Percentiles rank a stretch among this genome's conserved stretches.
These are phyloP conservation scores for Pythium pyrilobum DNA, from an alignment of 352 stramenopile genomes.

Conservation along the genomic window DNA sequence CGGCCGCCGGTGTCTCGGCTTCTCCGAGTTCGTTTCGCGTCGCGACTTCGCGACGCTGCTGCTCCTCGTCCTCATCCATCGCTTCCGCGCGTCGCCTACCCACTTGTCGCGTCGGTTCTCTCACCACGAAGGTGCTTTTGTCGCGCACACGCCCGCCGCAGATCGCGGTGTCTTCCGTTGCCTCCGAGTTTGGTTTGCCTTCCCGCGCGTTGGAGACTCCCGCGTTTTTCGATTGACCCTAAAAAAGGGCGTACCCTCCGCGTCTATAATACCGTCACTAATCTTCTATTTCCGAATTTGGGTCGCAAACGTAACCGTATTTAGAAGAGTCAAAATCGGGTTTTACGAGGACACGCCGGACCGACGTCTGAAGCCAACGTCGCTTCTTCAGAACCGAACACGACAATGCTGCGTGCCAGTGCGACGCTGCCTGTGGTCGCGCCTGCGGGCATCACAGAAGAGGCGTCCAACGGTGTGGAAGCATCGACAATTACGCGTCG, in stretches of 20 bases:
- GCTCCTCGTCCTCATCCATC: conserved; percentile 11
- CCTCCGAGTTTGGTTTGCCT: background rate
- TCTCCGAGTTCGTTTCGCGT: background rate
- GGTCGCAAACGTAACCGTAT: conserved; percentile 3
- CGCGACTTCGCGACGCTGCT: background rate
- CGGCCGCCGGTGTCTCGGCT: background rate
- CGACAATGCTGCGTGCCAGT: conserved; percentile 7
- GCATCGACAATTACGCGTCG: background rate
- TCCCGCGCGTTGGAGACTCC: conserved; percentile 7
- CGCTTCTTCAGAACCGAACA: conserved; percentile 1
- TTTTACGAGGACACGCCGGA: background rate
- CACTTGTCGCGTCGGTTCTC: background rate
- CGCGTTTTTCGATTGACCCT: conserved; percentile 8
- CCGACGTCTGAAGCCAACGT: conserved; percentile 1
- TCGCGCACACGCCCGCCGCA: background rate
- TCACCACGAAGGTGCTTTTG: conserved; percentile 1
- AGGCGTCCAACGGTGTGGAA: background rate
- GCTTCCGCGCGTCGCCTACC: background rate
- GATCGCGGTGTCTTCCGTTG: background rate
- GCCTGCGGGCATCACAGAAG: background rate
- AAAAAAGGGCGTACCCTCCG: too few species aligned
- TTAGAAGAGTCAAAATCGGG: background rate
- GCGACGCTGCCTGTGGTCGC: conserved; percentile 11
- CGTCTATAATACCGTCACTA: too few species aligned
- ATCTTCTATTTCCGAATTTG: too few species aligned